These are phyloP conservation scores for Aspergillus sp. DNA, from an alignment of 2,329 filamentous ascomycete genomes.

Conservation along the genomic window DNA sequence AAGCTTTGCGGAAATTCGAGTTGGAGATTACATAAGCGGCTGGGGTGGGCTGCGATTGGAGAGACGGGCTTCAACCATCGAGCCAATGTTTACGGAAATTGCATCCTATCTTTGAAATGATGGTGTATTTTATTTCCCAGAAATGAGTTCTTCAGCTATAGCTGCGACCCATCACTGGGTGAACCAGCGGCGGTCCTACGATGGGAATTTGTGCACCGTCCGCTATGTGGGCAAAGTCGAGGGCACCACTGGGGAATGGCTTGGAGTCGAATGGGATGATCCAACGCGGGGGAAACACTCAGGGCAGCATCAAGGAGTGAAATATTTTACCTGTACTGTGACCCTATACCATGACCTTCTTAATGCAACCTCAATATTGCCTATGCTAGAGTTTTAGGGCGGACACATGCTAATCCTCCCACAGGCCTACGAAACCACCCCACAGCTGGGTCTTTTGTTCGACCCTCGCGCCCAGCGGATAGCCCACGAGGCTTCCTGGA, in stretches of 20 bases:
- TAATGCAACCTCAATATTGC: background rate
- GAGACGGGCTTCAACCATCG: constrained; percentile 1
- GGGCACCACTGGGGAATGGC: constrained; percentile 76
- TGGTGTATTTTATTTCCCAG: background rate
- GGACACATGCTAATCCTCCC: constrained; percentile 17
- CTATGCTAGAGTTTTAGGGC: background rate
- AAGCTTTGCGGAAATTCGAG: constrained; percentile 12
- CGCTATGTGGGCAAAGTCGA: constrained; percentile 76
- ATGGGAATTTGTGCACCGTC: constrained; percentile 76
- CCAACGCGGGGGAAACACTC: constrained; percentile 82
- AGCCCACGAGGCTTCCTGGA: constrained; percentile 70
- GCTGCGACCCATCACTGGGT: constrained; percentile 40
- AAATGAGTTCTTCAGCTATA: background rate
- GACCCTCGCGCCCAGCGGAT: constrained; percentile 71
- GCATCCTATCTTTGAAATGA: background rate
- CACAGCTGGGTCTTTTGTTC: constrained; percentile 82
- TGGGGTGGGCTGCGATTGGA: constrained; percentile 8
- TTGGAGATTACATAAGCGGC: constrained; percentile 28
- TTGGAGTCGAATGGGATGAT: constrained; percentile 98
- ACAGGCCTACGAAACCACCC: constrained; percentile 61
- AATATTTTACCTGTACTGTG: constrained; percentile 75
- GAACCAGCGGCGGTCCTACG: constrained; percentile 78
- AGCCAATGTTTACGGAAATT: background rate
- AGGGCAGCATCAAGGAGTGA: constrained; percentile 73
- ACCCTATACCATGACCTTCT: background rate